Base-by-base conservation (phyloP, 1,284 basidiomycete species). In the Stereum hirsutum region DNA sequence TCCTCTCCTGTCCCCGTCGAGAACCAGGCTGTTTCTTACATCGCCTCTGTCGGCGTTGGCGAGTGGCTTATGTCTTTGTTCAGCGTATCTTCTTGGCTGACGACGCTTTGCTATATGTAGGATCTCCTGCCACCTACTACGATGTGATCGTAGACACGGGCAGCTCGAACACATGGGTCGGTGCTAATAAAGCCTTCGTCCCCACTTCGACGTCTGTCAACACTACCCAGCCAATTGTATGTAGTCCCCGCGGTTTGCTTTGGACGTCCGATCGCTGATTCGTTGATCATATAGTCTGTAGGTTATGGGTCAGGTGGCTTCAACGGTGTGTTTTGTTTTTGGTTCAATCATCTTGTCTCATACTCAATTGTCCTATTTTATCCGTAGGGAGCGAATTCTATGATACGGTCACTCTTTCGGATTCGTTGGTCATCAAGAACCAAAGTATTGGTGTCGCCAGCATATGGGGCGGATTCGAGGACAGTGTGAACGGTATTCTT, bases 41-140 rank as follows among this genome's bases (percentile, higher is more conserved):
- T 70, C 38, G 70, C 73, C 2, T 55, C 61, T 3, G 66, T 81
- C 40, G 74, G 72, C 32, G 72, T 83, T 35, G 81, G 81, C 32
- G 69, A 50, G n/a, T n/a, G n/a, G n/a, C n/a, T n/a, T n/a, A n/a
- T n/a, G n/a, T n/a, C n/a, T n/a, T n/a, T n/a, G n/a, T n/a, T n/a
- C n/a, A n/a, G n/a, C n/a, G n/a, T n/a, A n/a, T n/a, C n/a, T n/a
- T n/a, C n/a, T n/a, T n/a, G n/a, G n/a, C n/a, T n/a, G n/a, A n/a
- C n/a, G n/a, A n/a, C n/a, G n/a, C n/a, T n/a, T 25, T 19, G 37
- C 61, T 60, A 59, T 46, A 46, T n/a, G n/a, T n/a, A n/a, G n/a
- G n/a, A n/a, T n/a, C n/a, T 48, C 79, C 78, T 5, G 57, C 78
- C 14, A 80, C 77, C 3, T 55, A 59, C 14, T 83, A 77, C 72